Evolutionary conservation across 306 rosid species (phyloP).

Genomic region (Sicyos baderoa): DNA sequence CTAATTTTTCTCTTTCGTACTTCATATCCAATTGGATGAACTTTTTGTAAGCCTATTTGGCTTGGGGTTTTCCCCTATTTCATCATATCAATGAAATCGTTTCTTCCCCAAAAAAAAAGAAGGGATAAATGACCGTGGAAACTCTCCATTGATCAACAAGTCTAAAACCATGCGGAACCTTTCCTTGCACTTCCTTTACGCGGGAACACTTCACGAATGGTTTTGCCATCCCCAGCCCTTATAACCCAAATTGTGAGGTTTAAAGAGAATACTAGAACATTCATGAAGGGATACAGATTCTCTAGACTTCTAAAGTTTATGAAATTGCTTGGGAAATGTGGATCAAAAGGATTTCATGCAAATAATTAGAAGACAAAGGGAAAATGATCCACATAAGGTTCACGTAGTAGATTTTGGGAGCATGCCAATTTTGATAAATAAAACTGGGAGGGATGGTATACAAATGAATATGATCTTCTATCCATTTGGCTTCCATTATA

Average conservation of each 20-base stretch:
- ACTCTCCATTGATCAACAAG: not conserved
- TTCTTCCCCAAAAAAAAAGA: no score
- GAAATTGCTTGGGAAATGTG: not conserved
- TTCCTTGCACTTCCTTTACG: not conserved
- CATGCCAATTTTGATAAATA: constrained; percentile 1
- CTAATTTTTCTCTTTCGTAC: no score
- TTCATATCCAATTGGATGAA: no score
- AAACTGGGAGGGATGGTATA: not conserved
- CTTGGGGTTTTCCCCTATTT: no score
- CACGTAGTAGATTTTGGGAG: not conserved
- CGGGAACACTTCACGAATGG: not conserved
- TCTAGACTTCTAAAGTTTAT: not conserved
- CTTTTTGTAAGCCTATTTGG: no score
- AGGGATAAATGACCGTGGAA: no score
- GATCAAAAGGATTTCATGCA: not conserved
- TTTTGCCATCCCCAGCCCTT: not conserved
- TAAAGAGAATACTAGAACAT: not conserved
- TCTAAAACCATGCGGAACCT: not conserved
- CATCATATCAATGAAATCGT: no score
- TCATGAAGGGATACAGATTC: not conserved
- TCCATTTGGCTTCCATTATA: not conserved
- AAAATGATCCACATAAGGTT: not conserved
- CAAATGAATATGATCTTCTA: not conserved
- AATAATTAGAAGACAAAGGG: not conserved
- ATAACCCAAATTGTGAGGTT: not conserved